A percentile compares a stretch with the other conserved stretches of the same genome.
Conservation (phyloP, 1,139 yeast genomes). For the Pichia sp. region DNA sequence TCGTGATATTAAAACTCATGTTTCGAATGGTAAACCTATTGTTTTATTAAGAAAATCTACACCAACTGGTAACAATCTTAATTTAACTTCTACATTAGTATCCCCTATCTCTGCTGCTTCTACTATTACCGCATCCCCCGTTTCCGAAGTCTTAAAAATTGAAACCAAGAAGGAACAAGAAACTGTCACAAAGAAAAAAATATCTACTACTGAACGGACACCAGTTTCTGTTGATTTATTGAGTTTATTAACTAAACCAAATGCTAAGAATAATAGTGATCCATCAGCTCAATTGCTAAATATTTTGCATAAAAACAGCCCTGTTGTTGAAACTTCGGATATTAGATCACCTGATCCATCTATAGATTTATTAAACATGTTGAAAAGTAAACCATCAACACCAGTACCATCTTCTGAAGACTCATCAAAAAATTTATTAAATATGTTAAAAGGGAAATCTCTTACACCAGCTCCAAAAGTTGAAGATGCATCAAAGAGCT, state of each 20-base stretch:
- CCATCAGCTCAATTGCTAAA: conserved; percentile 13
- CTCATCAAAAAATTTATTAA: conserved; percentile 13
- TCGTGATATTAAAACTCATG: conserved; percentile 6
- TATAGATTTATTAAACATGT: conserved; percentile 9
- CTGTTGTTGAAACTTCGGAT: neutral
- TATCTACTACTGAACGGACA: conserved; percentile 1
- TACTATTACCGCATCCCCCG: too few species aligned
- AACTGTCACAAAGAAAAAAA: neutral
- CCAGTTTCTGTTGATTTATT: conserved; percentile 9
- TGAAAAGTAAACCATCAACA: conserved; percentile 1
- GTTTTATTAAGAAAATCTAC: conserved; percentile 19
- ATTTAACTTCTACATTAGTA: neutral
- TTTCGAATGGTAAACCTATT: conserved; percentile 15
- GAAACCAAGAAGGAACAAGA: neutral
- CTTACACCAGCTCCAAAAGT: too few species aligned
- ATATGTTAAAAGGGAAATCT: conserved; percentile 10
- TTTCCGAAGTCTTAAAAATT: too few species aligned
- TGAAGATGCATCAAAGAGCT: too few species aligned
- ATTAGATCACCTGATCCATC: neutral
- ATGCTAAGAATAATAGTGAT: conserved; percentile 7
- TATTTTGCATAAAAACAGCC: conserved; percentile 7
- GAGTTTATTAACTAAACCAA: conserved; percentile 13
- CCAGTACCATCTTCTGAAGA: neutral
- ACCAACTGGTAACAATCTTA: neutral
- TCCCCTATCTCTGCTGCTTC: neutral